phyloP scores from a whole-genome alignment of 2,329 filamentous ascomycete genomes.

The Fusarium compactum region DNA sequence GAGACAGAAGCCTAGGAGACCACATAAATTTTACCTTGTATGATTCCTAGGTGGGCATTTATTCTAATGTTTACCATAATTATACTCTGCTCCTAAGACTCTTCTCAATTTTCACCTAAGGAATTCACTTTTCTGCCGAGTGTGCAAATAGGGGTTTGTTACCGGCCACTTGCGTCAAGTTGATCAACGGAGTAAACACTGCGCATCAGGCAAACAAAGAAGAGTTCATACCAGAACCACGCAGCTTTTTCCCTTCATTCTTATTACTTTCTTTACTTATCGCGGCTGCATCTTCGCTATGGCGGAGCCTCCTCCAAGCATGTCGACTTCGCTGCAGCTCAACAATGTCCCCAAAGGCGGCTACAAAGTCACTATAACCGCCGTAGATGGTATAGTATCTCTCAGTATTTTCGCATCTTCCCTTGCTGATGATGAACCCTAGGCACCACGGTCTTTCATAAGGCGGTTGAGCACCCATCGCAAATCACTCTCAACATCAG shows the following conservation, averaged over 20 bases:
- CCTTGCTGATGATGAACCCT: no score
- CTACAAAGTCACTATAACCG: background rate
- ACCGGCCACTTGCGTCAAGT: no score
- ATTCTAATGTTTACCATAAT: no score
- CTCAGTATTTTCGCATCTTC: background rate
- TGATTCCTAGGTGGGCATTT: no score
- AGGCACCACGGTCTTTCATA: background rate
- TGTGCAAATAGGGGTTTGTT: no score
- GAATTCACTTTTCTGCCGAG: no score
- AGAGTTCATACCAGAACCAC: background rate
- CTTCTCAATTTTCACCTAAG: no score
- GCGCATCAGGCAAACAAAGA: no score
- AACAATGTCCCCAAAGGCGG: background rate
- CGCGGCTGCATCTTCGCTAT: background rate
- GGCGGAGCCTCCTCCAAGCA: background rate
- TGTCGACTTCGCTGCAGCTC: background rate
- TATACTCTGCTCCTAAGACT: no score
- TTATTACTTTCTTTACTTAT: background rate
- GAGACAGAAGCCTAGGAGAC: background rate
- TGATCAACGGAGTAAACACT: no score
- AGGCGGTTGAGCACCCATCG: background rate
- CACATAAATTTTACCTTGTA: background rate
- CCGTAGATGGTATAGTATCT: background rate
- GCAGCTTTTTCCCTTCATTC: no score
- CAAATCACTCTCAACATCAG: background rate